Conservation (phyloP, 352 stramenopile species). For the Aphanomyces cochlioides region DNA sequence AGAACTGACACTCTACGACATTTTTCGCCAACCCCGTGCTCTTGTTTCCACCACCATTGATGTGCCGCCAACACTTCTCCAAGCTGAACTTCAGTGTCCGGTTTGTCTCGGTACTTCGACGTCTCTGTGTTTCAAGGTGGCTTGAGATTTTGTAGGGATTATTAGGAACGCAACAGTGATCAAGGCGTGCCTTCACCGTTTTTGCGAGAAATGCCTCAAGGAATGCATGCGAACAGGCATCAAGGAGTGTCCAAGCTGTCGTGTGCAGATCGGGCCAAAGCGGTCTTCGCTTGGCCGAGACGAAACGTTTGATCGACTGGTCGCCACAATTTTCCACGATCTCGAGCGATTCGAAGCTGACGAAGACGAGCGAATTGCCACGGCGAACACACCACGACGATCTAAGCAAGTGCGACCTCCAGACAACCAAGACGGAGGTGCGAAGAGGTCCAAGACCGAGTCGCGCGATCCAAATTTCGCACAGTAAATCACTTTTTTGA, state of each 20-base stretch:
- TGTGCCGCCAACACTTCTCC: constrained; percentile 64
- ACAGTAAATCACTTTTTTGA: too few species aligned
- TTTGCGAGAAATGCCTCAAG: constrained; percentile 88
- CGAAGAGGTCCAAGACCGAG: too few species aligned
- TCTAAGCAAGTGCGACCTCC: too few species aligned
- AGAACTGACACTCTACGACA: constrained; percentile 86
- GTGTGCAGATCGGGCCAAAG: constrained; percentile 28
- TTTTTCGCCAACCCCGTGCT: constrained; percentile 76
- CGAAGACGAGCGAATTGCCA: constrained; percentile 8
- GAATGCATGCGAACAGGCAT: constrained; percentile 79
- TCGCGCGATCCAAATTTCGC: too few species aligned
- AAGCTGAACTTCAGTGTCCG: constrained; percentile 82
- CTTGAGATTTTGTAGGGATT: constrained; percentile 30
- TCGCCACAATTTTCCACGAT: constrained; percentile 4
- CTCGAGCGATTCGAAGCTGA: constrained; percentile 11
- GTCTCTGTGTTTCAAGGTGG: neutral
- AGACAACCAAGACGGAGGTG: too few species aligned
- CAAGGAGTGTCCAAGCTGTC: constrained; percentile 85
- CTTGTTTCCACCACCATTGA: constrained; percentile 48
- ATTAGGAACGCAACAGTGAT: constrained; percentile 83
- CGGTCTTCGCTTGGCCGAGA: constrained; percentile 1
- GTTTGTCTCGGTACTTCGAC: constrained; percentile 68
- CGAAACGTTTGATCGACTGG: neutral
- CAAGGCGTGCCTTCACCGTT: constrained; percentile 89
- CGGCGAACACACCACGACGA: neutral